Evolutionary conservation across 306 rosid species (phyloP), one percentile per base, ranked within the genome.

Genomic region (Dalbergia oliveri): DNA sequence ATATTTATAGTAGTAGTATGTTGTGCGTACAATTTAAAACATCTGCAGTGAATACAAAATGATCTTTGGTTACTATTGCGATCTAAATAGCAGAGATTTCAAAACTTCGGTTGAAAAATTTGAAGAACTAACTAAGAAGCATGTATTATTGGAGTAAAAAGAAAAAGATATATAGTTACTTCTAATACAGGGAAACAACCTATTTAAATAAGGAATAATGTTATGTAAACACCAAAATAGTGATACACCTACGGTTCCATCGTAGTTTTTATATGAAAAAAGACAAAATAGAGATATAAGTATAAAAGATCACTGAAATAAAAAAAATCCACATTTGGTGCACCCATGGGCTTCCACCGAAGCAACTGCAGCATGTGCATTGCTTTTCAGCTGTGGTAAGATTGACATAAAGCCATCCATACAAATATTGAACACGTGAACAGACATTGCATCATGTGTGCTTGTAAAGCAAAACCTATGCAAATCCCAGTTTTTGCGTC

Each of bases 401-500:
- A 34, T 9, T 37, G 51, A 51, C 21, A 8, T 80, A 49, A 21
- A 72, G 4, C 11, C 31, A 62, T 79, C 15, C n/a, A 51, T 5
- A 37, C 33, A 77, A 37, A 37, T 51, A 53, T 0, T 61, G 11
- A 57, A 45, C 39, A 49, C 41, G 13, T 56, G 11, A 26, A 13
- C 49, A 4, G 49, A 33, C 49, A 39, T 44, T 68, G 54, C 35
- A 59, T 35, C 82, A 79, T 37, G 41, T 79, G 76, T 79, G 82
- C 54, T 79, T 58, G 59, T 16, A 59, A 43, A 44, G 51, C 37
- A 4, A 44, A 58, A 50, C 50, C 50, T 47, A 57, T 13, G 58
- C 73, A 63, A 77, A 68, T 26, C 71, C 73, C 59, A 51, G 33
- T 15, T 50, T 73, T 82, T 84, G 86, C 88, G 85, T 86, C 76